phyloP scores from a whole-genome alignment of 192 early-diverging fungal species.

The Kickxella alabastrina region DNA sequence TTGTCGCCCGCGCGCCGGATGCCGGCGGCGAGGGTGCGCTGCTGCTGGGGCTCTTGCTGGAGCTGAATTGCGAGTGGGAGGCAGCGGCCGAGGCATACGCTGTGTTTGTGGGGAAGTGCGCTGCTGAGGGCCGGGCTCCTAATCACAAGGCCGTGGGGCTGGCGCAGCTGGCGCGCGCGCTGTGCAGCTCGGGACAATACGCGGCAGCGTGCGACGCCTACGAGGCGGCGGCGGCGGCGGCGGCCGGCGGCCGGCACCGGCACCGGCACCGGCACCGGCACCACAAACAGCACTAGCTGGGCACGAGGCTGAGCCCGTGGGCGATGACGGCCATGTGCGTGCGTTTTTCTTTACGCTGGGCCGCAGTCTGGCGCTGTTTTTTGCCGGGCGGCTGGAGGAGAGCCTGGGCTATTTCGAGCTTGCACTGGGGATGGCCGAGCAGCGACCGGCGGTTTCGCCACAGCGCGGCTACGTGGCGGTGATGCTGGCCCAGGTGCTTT shows the following conservation, averaged over 20 bases:
- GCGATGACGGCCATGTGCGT: conserved; percentile 19
- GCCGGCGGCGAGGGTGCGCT: conserved; percentile 14
- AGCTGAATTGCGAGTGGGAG: conserved; percentile 65
- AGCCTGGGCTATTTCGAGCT: conserved; percentile 71
- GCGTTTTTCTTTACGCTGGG: conserved; percentile 48
- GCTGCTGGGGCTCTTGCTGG: conserved; percentile 71
- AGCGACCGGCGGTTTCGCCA: neutral
- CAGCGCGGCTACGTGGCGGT: conserved; percentile 66
- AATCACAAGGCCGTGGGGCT: too few relatives aligned
- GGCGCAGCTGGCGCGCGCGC: conserved; percentile 66
- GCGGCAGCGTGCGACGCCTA: conserved; percentile 58
- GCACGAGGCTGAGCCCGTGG: too few relatives aligned
- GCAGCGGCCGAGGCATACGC: conserved; percentile 64
- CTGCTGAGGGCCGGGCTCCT: conserved; percentile 40
- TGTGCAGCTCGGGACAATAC: conserved; percentile 62
- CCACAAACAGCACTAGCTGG: too few relatives aligned
- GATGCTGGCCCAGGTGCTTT: conserved; percentile 80
- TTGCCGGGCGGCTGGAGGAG: conserved; percentile 59
- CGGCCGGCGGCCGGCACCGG: too few relatives aligned
- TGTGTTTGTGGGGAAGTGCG: conserved; percentile 2
- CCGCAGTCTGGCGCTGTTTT: conserved; percentile 74
- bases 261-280: too few relatives aligned
- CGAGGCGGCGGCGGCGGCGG: conserved; percentile 12
- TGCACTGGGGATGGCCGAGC: conserved; percentile 53
- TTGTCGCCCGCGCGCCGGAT: conserved; percentile 27